phyloP scores from a whole-genome alignment of 2,329 filamentous ascomycete genomes.

The Drechslera avenae region DNA sequence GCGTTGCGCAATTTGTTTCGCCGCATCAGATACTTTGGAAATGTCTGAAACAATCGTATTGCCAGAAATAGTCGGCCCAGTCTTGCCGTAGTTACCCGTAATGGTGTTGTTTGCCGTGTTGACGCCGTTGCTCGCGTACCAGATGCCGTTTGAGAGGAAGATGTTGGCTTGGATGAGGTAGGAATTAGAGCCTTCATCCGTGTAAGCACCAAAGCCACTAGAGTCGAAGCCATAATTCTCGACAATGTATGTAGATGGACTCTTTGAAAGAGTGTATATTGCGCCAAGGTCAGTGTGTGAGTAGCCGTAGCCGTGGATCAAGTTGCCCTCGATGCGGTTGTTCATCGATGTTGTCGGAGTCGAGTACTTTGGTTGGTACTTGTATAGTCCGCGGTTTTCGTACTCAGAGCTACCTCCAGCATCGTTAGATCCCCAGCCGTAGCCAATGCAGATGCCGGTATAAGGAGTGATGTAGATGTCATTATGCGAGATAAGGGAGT shows the following conservation, averaged over 20 bases:
- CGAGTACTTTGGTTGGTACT: slow-evolving; percentile 21
- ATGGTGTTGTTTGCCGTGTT: slow-evolving; percentile 22
- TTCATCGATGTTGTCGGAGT: slow-evolving; percentile 14
- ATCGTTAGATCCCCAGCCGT: slow-evolving; percentile 20
- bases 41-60: slow-evolving; percentile 14
- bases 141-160: slow-evolving; percentile 14
- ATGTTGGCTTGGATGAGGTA: slow-evolving; percentile 14
- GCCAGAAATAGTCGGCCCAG: slow-evolving; percentile 5
- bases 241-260: slow-evolving; percentile 13
- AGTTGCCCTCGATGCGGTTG: slow-evolving; percentile 16
- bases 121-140: slow-evolving; percentile 18
- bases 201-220: slow-evolving; percentile 18
- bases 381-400: slow-evolving; percentile 19
- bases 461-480: slow-evolving; percentile 21
- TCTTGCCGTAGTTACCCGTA: slow-evolving; percentile 15
- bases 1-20: slow-evolving; percentile 7
- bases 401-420: slow-evolving; percentile 21
- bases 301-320: slow-evolving; percentile 18
- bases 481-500: slow-evolving; percentile 19
- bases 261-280: slow-evolving; percentile 21
- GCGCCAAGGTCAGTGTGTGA: slow-evolving; percentile 21
- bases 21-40: slow-evolving; percentile 5
- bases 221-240: slow-evolving; percentile 20
- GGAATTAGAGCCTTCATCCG: slow-evolving; percentile 20
- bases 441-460: slow-evolving; percentile 18